Evolutionary conservation across 176 grass and related monocot species (phyloP), one percentile per base, ranked within the genome.

Genomic region (Bromus sterilis): DNA sequence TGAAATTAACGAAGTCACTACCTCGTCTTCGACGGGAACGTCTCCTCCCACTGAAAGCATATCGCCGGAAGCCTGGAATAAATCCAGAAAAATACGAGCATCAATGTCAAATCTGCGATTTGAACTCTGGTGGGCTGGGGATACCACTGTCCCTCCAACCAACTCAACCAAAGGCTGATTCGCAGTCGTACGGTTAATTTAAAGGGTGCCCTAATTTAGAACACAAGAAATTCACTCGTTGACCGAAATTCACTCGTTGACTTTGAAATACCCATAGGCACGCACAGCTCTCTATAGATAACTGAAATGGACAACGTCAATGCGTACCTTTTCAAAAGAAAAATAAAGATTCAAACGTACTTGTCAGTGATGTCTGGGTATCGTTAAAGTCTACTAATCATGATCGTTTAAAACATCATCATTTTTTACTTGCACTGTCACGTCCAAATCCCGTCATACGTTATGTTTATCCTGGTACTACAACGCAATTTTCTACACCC

Each of bases 401-500:
- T 18, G 16, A 16, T 18, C 23, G 6, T 26, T 8, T 18, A 71
- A 14, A 7, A 18, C 7, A 3, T n/a, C 25, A 28, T 18, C 14
- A 18, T 43, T 86, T 24, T 86, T 75, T 81, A 86, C 59, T 43
- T 23, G 39, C 56, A 7, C n/a, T 49, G 78, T 75, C 78, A 81
- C 58, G 4, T 59, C 41, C 4, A 14, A 32, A 32, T 66, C 40
- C 16, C 9, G 12, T 31, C 32, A 9, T 64, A n/a, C 12, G 4
- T 40, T 73, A n/a, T 64, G 23, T 79, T 84, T 66, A 56, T 36
- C 40, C 15, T 6, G 58, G n/a, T 3, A 51, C n/a, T n/a, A n/a
- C n/a, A 14, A 53, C 18, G n/a, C n/a, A 21, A 21, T 21, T 53
- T 53, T 53, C 48, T 53, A 53, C 48, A 53, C 18, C 2, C 18